phyloP scores from a whole-genome alignment of 2,329 filamentous ascomycete species.

The Lasiodiplodia citricola region DNA sequence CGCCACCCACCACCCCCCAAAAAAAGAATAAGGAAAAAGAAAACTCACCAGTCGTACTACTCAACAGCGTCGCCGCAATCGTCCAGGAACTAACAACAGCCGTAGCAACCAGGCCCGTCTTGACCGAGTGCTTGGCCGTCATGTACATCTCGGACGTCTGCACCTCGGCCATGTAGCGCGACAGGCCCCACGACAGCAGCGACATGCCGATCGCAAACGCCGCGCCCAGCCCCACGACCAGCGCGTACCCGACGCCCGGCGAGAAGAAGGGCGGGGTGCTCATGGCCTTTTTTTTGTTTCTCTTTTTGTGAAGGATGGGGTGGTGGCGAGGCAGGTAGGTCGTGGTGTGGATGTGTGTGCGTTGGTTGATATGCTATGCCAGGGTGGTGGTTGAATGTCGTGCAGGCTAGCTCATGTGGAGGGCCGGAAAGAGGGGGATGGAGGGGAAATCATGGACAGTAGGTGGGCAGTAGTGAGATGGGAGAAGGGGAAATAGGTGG shows the following conservation, averaged over 20 bases:
- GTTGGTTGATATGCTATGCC: too few species aligned
- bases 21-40: neutral
- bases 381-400: too few species aligned
- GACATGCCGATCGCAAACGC: slow-evolving; percentile 26
- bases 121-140: slow-evolving; percentile 35
- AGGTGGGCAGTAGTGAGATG: neutral
- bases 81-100: slow-evolving; percentile 33
- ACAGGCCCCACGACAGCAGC: slow-evolving; percentile 22
- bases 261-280: slow-evolving; percentile 18
- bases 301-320: neutral
- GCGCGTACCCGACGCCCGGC: slow-evolving; percentile 19
- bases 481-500: neutral
- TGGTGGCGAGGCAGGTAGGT: too few species aligned
- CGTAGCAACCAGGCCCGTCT: slow-evolving; percentile 32
- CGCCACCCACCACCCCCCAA: too few species aligned
- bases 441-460: too few species aligned
- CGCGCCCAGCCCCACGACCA: slow-evolving; percentile 24
- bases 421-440: too few species aligned
- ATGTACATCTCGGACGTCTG: slow-evolving; percentile 33
- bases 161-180: slow-evolving; percentile 26
- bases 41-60: slow-evolving; percentile 22
- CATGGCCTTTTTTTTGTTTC: neutral
- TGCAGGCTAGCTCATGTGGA: too few species aligned
- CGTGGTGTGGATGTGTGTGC: too few species aligned
- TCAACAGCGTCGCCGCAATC: slow-evolving; percentile 27